Conservation (phyloP, 2,329 filamentous ascomycete species). For the Nothopassalora personata region DNA sequence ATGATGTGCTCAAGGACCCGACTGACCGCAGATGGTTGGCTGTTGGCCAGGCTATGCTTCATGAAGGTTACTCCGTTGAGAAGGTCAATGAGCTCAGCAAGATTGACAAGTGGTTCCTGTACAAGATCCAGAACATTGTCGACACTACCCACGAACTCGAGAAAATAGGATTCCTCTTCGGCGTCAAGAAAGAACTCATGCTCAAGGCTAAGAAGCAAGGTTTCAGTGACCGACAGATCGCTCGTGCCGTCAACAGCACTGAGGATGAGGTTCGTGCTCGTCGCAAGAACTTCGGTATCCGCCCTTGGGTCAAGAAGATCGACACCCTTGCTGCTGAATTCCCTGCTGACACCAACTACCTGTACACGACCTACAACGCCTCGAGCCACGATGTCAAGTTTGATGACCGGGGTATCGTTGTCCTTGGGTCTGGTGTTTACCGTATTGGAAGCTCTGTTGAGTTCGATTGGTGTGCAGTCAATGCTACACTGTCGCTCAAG, state of each 20-base stretch:
- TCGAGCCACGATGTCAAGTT: constrained; percentile 89
- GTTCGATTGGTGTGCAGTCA: constrained; percentile 98
- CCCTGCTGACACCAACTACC: constrained; percentile 89
- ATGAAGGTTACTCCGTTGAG: constrained; percentile 92
- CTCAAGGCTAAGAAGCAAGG: constrained; percentile 93
- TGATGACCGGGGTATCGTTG: constrained; percentile 81
- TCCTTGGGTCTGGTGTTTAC: constrained; percentile 93
- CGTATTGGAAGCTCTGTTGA: constrained; percentile 96
- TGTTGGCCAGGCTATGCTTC: constrained; percentile 94
- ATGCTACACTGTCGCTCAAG: constrained; percentile 75
- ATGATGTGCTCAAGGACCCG: constrained; percentile 83
- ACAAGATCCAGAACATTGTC: constrained; percentile 97
- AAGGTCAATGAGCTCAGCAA: constrained; percentile 89
- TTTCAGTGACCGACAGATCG: constrained; percentile 96
- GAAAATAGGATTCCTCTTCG: constrained; percentile 73
- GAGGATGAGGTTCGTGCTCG: constrained; percentile 86
- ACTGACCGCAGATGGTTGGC: constrained; percentile 96
- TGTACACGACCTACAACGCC: constrained; percentile 97
- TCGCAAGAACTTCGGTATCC: constrained; percentile 80
- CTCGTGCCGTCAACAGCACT: constrained; percentile 72
- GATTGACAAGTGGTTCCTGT: constrained; percentile 99
- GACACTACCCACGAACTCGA: constrained; percentile 83
- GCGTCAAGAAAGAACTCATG: constrained; percentile 81
- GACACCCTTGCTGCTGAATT: constrained; percentile 97
- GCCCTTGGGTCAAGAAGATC: constrained; percentile 96